These are phyloP conservation scores for Colletotrichum paranaense DNA, from an alignment of 2,329 filamentous ascomycete genomes.

Conservation along the genomic window DNA sequence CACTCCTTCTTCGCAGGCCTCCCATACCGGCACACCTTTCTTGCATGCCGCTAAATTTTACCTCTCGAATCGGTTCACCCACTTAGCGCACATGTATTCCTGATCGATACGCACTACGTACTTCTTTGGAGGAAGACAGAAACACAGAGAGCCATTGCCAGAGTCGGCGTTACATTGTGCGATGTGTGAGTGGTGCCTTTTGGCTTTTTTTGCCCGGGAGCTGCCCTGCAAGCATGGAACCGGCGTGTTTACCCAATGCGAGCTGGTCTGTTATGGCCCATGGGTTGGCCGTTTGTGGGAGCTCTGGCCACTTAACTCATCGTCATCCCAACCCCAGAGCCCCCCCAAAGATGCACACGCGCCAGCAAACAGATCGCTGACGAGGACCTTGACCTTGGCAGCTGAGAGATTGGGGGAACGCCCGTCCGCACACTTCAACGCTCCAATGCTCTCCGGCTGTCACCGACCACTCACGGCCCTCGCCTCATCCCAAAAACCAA, in stretches of 20 bases:
- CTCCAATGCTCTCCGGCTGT: background rate
- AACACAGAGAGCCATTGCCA: background rate
- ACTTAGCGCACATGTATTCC: background rate
- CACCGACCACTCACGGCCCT: background rate
- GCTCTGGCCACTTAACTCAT: background rate
- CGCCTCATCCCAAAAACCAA: background rate
- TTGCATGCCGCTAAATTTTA: background rate
- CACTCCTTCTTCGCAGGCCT: background rate
- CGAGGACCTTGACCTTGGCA: background rate
- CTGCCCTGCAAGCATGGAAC: background rate
- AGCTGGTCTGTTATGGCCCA: background rate
- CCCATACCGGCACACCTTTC: background rate
- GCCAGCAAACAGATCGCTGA: background rate
- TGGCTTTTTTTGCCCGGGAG: background rate
- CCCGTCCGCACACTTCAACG: too few species aligned
- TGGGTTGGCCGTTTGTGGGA: background rate
- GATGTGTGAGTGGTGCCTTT: background rate
- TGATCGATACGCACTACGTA: background rate
- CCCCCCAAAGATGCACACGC: background rate
- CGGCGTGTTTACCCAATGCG: background rate
- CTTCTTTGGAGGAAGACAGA: background rate
- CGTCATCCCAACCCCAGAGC: background rate
- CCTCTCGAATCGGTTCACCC: background rate
- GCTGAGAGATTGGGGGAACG: background rate
- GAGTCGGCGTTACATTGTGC: background rate